Base-by-base conservation (phyloP, 1,139 yeast genomes). In the Cylindricascospora bacillispora region DNA sequence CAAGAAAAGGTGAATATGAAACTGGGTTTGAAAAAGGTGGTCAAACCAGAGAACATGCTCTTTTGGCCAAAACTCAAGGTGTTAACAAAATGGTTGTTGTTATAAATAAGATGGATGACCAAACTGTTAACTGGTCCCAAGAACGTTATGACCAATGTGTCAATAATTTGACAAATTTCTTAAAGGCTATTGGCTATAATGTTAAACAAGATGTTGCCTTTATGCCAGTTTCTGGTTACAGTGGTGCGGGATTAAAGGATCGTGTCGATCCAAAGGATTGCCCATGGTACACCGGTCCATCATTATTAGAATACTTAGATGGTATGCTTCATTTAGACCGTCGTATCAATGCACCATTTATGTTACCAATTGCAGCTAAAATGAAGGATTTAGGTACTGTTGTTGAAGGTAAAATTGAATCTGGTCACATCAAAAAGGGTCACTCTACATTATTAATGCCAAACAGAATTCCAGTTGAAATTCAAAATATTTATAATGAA, bases 201-300 rank as follows among this genome's bases (percentile, higher is more conserved):
- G 60, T 69, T 34, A 82, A 80, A 62, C 81, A 77, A 31, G 95
- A 86, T 55, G 80, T 92, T 33, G 56, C 71, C 19, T 80, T 72
- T 60, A 89, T 89, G 95, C 99, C 99, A 29, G 95, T 89, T 33
- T 83, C 95, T 23, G 99, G 98, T 36, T 89, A 67, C 65, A 85
- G 95, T 32, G 98, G 99, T 51, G 93, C 93, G 35, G 95, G 95
- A 44, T 67, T 89, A 62, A 86, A 85, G 60, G 94, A 82, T 21
- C 73, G 89, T 43, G 83, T 89, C 28, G 56, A 70, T 41, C 52
- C 70, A 38, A 63, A 67, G 39, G 76, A 65, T 25, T 81, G 93
- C 52, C 89, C 95, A 39, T 89, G 97, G 97, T 89, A 86, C 66
- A 61, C 58, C 13, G 98, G 98, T 9, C 97, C 98, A 28, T 63